These are phyloP conservation scores for Clathrospora elynae DNA, from an alignment of 2,329 filamentous ascomycete genomes.

Conservation along the genomic window DNA sequence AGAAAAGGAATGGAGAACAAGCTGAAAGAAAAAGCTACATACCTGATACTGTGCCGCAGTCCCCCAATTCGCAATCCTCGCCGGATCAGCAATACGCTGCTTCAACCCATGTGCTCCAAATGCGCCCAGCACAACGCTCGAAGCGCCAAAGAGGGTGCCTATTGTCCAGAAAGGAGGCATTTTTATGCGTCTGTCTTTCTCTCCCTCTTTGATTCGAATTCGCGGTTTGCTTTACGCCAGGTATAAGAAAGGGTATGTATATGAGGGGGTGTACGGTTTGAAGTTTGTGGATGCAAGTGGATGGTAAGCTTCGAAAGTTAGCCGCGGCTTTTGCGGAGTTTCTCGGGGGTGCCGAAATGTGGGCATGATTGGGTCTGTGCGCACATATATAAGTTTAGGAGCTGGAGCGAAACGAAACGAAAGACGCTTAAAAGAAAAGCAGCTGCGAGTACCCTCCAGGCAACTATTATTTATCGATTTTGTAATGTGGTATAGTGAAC, in stretches of 20 bases:
- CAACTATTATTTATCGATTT: conserved; percentile 10
- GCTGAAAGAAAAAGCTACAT: background rate
- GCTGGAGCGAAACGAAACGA: conserved; percentile 5
- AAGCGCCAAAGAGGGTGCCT: conserved; percentile 66
- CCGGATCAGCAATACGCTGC: conserved; percentile 63
- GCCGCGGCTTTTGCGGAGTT: no score
- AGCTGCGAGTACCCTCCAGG: no score
- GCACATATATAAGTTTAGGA: no score
- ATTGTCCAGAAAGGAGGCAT: conserved; percentile 63
- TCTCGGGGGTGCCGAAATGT: background rate
- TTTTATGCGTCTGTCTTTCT: background rate
- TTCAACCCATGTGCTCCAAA: conserved; percentile 73
- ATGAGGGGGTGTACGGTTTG: no score
- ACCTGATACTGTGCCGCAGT: conserved; percentile 73
- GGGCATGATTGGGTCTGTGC: background rate
- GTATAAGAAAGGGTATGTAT: no score
- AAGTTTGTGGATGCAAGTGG: no score
- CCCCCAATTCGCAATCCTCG: conserved; percentile 63
- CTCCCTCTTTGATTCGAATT: conserved; percentile 1
- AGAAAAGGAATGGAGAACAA: background rate
- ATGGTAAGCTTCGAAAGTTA: no score
- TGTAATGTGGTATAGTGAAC: conserved; percentile 14
- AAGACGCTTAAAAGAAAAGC: conserved; percentile 1
- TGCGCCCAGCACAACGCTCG: conserved; percentile 65
- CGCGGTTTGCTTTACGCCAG: background rate